Percentiles rank a stretch among this genome's conserved stretches.
phyloP scores from a whole-genome alignment of 495 filamentous ascomycete genomes.

The Aspergillus coremiiformis region DNA sequence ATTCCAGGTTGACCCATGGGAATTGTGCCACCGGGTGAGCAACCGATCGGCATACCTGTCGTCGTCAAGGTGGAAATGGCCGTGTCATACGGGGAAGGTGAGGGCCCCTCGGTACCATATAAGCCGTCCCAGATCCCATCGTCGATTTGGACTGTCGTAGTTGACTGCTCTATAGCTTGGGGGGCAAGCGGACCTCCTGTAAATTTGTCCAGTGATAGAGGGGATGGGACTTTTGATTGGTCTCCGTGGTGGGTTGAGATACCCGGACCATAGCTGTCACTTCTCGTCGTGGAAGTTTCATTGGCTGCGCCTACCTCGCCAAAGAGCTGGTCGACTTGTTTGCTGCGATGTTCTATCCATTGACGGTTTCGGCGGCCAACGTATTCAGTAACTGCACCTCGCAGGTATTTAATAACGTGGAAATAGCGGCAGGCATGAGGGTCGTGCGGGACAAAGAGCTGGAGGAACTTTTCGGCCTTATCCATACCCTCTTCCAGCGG shows the following conservation, averaged over 20 bases:
- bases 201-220: conserved; percentile 23
- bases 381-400: conserved; percentile 44
- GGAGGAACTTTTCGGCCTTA: conserved; percentile 54
- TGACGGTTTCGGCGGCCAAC: conserved; percentile 30
- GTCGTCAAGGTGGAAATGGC: conserved; percentile 46
- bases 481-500: conserved; percentile 47
- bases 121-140: conserved; percentile 31
- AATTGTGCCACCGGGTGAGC: conserved; percentile 36
- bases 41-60: conserved; percentile 35
- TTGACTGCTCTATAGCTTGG: conserved; percentile 11
- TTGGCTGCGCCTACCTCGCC: conserved; percentile 26
- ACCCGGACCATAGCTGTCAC: conserved; percentile 13
- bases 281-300: conserved; percentile 13
- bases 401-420: conserved; percentile 58
- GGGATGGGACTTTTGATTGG: conserved; percentile 17
- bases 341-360: conserved; percentile 34
- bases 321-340: conserved; percentile 35
- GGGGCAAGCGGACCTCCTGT: conserved; percentile 5
- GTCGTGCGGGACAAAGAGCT: conserved; percentile 54
- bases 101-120: conserved; percentile 24
- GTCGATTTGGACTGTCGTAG: conserved; percentile 6
- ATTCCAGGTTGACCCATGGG: conserved; percentile 8
- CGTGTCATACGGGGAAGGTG: conserved; percentile 28
- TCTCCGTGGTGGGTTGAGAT: conserved; percentile 9
- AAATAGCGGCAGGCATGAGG: conserved; percentile 56